Base-by-base conservation (phyloP, 441 rosid species). In the Gossypium laxum region DNA sequence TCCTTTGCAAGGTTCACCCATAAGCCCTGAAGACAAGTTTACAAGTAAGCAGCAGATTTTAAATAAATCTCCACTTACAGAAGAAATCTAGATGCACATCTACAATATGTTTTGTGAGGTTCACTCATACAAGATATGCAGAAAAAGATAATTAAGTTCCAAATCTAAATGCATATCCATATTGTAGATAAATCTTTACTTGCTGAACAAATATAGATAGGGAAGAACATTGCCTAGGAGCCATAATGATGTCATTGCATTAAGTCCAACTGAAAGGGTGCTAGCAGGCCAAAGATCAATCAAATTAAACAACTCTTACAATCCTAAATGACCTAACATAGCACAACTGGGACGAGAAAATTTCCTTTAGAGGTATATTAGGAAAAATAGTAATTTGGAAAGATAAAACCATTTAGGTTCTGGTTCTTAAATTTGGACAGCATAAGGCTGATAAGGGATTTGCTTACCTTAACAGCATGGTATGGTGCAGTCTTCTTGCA, bases 1-100 rank as follows among this genome's bases (percentile, higher is more conserved):
- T 93, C 91, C 80, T 89, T 85, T 8, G 88, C 80, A 68, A 89
- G 84, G 80, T 90, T 93, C 80, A 90, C 73, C 93, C 96, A 93
- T 72, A 93, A 74, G 11, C 89, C 97, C 98, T 94, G 82, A 62
- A 62, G 5, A 64, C 45, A 7, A 71, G 43, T 61, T 48, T n/a
- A 38, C 45, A 63, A 74, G 66, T 50, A 47, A 77, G 57, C 19
- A 45, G 32, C 14, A 43, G 51, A 38, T 51, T 54, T 5, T 6
- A 69, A 7, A 11, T 55, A 24, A 72, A 75, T 48, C 52, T 58
- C 32, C 22, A 48, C 43, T 7, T 14, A 43, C 26, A 19, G 61
- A 32, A 56, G 28, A 57, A 64, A 38, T 60, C 38, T 58, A 43
- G 26, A 65, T 65, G 19, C 34, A 47, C 7, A 45, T 47, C 70